Base-by-base conservation (phyloP, 2,329 filamentous ascomycete genomes). In the Uncinocarpus reesii region DNA sequence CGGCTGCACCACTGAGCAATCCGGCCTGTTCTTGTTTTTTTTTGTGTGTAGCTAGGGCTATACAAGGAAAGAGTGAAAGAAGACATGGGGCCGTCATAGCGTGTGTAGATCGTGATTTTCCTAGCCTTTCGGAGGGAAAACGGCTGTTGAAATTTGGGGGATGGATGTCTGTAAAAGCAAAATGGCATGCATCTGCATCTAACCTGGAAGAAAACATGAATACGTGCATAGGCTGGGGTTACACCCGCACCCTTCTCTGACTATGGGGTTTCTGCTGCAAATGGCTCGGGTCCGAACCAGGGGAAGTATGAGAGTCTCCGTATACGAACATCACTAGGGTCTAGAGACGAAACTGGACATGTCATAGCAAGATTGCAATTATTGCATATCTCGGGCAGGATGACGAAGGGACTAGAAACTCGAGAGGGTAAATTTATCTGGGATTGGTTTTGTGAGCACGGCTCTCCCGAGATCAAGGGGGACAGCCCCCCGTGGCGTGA, bases 151-250 rank as follows among this genome's bases (percentile, higher is more conserved):
- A 29, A 34, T 24, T 15, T 40, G 7, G 2, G 13, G 4, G 15
- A 15, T 24, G 8, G 2, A 42, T 31, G 15, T 23, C 36, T 28
- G 45, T 34, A 29, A 24, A 32, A 16, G 24, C 45, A 47, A 18
- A 23, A 41, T 47, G 26, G 24, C 45, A 24, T 47, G 45, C 45
- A 47, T 47, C 41, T 47, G 45, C 45, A 47, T 32, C 36, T 20
- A 41, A 41, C 15, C 20, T 10, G 11, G 24, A 24, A 10, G 11
- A 13, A 41, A 26, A 15, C 36, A 42, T 32, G n/a, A 18, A n/a
- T 13, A 31, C 8, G 32, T 41, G 45, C 24, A n/a, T n/a, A 26
- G 32, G 16, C 31, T 26, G 26, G 26, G 24, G 15, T 28, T 29
- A 34, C 45, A 47, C 45, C 28, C 45, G 21, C 28, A 23, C 26